Conservation (phyloP, 805 yeast species). For the Tetrapisispora fleetii region DNA sequence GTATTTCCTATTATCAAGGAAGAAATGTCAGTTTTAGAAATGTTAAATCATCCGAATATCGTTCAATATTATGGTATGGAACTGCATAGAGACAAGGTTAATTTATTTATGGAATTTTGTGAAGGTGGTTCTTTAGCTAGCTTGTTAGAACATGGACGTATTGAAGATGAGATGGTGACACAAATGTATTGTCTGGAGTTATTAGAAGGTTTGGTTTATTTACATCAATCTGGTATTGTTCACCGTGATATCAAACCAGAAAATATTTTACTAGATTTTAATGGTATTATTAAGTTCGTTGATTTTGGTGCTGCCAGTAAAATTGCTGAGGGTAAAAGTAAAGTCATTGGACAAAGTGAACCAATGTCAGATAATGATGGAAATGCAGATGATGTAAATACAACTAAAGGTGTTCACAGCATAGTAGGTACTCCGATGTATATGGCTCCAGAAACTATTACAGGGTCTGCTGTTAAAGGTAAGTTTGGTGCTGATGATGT, state of each 20-base stretch:
- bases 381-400: conserved; percentile 2
- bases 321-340: conserved; percentile 48
- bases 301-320: conserved; percentile 98
- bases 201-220: conserved; percentile 89
- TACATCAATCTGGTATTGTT: conserved; percentile 91
- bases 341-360: conserved; percentile 9
- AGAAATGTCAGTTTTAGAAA: conserved; percentile 93
- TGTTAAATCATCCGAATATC: conserved; percentile 90
- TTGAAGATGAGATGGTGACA: conserved; percentile 88
- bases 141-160: conserved; percentile 79
- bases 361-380: neutral
- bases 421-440: conserved; percentile 95
- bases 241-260: conserved; percentile 97
- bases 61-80: conserved; percentile 96
- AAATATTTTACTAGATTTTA: conserved; percentile 78
- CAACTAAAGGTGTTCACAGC: conserved; percentile 14
- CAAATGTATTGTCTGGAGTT: conserved; percentile 85
- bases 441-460: conserved; percentile 95
- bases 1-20: conserved; percentile 85
- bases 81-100: conserved; percentile 90
- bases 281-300: conserved; percentile 88
- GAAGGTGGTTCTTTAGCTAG: conserved; percentile 90
- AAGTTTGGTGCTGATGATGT: conserved; percentile 51
- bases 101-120: conserved; percentile 95
- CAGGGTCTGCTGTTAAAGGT: conserved; percentile 47